These are phyloP conservation scores for Solanum paucissectum DNA, from an alignment of 257 asterid species.

Conservation along the genomic window DNA sequence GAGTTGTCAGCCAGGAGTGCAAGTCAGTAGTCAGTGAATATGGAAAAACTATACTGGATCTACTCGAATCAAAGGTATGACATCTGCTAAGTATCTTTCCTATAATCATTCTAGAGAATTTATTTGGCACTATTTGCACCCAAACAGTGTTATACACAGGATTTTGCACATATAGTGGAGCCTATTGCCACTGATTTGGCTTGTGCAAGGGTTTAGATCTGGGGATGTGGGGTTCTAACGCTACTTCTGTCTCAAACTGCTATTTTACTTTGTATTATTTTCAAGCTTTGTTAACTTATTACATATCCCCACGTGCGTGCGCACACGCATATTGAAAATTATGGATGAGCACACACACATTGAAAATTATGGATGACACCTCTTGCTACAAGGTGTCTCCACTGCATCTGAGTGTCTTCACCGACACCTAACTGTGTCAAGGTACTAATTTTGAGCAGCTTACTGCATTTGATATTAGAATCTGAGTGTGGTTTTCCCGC, in stretches of 20 bases:
- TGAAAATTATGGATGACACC: neutral
- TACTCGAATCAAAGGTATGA: constrained; percentile 52
- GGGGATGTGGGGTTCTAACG: neutral
- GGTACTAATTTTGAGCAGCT: neutral
- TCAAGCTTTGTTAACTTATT: neutral
- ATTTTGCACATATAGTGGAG: neutral
- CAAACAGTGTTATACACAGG: neutral
- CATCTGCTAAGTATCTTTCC: neutral
- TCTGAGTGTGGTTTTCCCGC: neutral
- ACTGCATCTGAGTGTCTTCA: neutral
- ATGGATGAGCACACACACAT: neutral
- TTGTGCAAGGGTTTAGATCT: neutral
- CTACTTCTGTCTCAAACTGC: neutral
- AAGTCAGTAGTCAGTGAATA: constrained; percentile 51
- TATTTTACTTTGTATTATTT: neutral
- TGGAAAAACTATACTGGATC: constrained; percentile 56
- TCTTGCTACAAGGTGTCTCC: neutral
- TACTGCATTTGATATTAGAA: neutral
- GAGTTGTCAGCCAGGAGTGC: constrained; percentile 88
- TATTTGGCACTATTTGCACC: neutral
- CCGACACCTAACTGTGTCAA: neutral
- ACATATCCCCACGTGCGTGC: neutral
- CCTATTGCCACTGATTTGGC: neutral
- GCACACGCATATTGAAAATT: neutral
- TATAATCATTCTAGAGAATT: neutral